Base-by-base conservation (phyloP, 2,329 filamentous ascomycete genomes). In the Fulvia fulva region DNA sequence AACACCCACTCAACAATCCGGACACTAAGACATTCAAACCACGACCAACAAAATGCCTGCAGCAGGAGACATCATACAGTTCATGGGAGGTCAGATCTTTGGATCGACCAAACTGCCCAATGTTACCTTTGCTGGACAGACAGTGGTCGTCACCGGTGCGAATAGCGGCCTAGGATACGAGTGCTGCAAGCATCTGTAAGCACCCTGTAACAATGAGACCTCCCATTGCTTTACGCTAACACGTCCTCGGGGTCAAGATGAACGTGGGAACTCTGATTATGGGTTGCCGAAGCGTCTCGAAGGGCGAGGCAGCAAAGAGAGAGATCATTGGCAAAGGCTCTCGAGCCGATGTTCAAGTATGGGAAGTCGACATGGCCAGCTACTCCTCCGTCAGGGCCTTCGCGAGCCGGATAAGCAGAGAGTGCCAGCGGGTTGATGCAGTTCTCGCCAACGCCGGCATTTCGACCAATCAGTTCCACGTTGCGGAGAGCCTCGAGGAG, bases 161-260 rank as follows among this genome's bases (percentile, higher is more conserved):
- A 87, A 85, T 64, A 83, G 78, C 0, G 84, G 84, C 12, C 78
- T 87, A 26, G 84, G 85, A 2, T 80, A 78, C 43, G 79, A 86
- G 61, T 77, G 56, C 22, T 53, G 56, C 14, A 59, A 59, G 25
- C 59, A 62, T 16, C 57, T 62, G 54, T 57, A 55, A 2, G 44
- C 25, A 16, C 21, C 12, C n/a, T n/a, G 41, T n/a, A 45, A n/a
- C 19, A 47, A 25, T 25, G 26, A 53, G 1, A 1, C 14, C 23
- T 12, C n/a, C 16, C 14, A n/a, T 21, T 14, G 11, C 11, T 26
- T 30, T 9, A 23, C n/a, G 28, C 30, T 55, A 22, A 55, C n/a
- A 6, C 8, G 8, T 4, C 4, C 19, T 16, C 34, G 55, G 54
- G 6, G 37, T 60, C 16, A 44, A 45, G 21, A 50, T 63, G 32